Conservation (phyloP, 352 stramenopile species). For the Phytophthora vignae region DNA sequence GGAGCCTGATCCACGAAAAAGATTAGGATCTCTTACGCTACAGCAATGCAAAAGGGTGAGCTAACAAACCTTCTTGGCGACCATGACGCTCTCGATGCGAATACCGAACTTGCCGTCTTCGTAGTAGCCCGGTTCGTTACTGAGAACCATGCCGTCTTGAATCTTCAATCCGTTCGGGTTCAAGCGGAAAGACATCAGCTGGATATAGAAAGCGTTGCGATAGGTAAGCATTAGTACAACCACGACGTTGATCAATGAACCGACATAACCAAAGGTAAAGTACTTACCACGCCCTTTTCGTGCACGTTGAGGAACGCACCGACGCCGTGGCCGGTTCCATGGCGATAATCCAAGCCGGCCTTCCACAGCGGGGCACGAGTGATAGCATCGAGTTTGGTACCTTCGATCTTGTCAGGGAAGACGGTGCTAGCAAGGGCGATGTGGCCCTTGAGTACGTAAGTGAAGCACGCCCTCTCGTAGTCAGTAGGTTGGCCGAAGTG, state of each 20-base stretch:
- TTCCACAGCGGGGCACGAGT: constrained; percentile 96
- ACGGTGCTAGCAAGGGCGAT: constrained; percentile 93
- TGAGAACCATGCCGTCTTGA: constrained; percentile 97
- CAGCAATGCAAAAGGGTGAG: neutral
- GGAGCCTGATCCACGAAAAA: constrained; percentile 35
- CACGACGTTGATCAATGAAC: too few species aligned
- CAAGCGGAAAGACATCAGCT: constrained; percentile 87
- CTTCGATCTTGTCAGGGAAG: constrained; percentile 93
- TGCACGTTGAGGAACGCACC: constrained; percentile 98
- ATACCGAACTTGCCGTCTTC: constrained; percentile 98
- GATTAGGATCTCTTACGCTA: neutral
- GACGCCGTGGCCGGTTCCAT: constrained; percentile 98
- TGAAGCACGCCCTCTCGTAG: constrained; percentile 96
- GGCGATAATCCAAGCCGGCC: constrained; percentile 96
- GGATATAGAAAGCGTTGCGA: constrained; percentile 10
- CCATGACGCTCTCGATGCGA: constrained; percentile 98
- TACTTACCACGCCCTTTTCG: constrained; percentile 90
- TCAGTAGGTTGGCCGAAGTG: constrained; percentile 95
- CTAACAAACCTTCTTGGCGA: constrained; percentile 89
- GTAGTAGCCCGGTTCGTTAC: constrained; percentile 99
- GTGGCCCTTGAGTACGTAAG: constrained; percentile 97
- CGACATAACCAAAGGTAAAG: too few species aligned
- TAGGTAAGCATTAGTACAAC: too few species aligned
- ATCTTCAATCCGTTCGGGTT: constrained; percentile 86
- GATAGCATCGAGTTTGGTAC: constrained; percentile 97